These are phyloP conservation scores for Paspalum vaginatum DNA, from an alignment of 176 grass and related monocot species.

Conservation along the genomic window DNA sequence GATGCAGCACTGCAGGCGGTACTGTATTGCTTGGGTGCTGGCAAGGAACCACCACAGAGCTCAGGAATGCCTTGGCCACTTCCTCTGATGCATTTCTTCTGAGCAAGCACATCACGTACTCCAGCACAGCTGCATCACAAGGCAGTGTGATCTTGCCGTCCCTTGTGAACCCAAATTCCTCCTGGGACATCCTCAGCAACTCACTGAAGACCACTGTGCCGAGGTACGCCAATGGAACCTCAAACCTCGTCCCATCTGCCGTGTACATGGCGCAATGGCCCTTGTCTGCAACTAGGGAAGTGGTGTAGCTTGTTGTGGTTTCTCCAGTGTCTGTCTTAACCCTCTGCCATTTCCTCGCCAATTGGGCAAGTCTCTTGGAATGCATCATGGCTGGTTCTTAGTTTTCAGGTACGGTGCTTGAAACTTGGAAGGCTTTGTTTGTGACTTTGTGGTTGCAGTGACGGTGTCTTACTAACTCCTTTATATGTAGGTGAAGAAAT, in stretches of 20 bases:
- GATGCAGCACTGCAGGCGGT: neutral
- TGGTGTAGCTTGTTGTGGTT: neutral
- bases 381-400: conserved; percentile 20
- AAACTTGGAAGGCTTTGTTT: conserved; percentile 22
- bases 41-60: conserved; percentile 45
- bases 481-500: conserved; percentile 30
- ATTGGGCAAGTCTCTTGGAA: conserved; percentile 19
- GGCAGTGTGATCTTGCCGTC: conserved; percentile 47
- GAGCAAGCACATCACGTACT: conserved; percentile 63
- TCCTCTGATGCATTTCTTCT: conserved; percentile 47
- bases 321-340: neutral
- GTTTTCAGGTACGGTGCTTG: conserved; percentile 16
- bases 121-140: conserved; percentile 50
- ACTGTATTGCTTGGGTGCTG: conserved; percentile 20
- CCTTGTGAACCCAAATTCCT: conserved; percentile 49
- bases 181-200: conserved; percentile 43
- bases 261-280: conserved; percentile 63
- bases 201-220: conserved; percentile 39
- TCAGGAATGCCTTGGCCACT: conserved; percentile 55
- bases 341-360: conserved; percentile 26
- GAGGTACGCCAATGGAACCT: conserved; percentile 56
- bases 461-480: conserved; percentile 25
- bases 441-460: conserved; percentile 23
- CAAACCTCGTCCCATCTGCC: conserved; percentile 45
- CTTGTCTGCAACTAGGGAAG: conserved; percentile 36